These are phyloP conservation scores for Thyridium curvatum DNA, from an alignment of 2,329 filamentous ascomycete genomes.

Conservation along the genomic window DNA sequence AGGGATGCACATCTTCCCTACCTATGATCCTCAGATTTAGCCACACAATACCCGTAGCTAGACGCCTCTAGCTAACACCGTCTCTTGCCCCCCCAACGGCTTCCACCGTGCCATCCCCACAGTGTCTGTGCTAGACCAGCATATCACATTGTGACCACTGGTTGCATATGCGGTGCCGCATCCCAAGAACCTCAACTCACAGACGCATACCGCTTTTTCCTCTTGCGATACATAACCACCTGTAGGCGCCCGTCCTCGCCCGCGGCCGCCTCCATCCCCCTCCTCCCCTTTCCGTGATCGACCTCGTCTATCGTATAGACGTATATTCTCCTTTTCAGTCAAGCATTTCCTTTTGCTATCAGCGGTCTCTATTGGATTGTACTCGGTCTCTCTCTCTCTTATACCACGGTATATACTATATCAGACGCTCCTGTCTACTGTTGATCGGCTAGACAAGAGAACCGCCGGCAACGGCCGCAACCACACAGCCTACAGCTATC, in stretches of 20 bases:
- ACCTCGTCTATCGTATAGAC: too few relatives aligned
- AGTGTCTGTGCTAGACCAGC: not conserved
- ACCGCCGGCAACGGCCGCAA: constrained; percentile 31
- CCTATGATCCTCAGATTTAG: too few relatives aligned
- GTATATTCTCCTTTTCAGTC: constrained; percentile 23
- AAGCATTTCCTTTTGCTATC: constrained; percentile 5
- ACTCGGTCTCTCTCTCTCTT: not conserved
- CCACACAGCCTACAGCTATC: constrained; percentile 4
- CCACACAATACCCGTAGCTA: too few relatives aligned
- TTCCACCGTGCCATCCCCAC: not conserved
- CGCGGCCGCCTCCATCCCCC: constrained; percentile 24
- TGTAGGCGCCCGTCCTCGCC: constrained; percentile 34
- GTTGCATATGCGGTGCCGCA: not conserved
- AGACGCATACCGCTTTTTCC: constrained; percentile 1
- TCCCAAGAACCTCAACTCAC: not conserved
- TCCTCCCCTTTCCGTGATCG: constrained; percentile 31
- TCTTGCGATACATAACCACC: constrained; percentile 39
- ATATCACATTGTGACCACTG: constrained; percentile 12
- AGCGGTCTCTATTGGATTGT: not conserved
- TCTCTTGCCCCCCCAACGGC: constrained; percentile 2
- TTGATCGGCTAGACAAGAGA: constrained; percentile 16
- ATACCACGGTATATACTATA: constrained; percentile 1
- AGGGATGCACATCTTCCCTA: too few relatives aligned
- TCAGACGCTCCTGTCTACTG: constrained; percentile 4
- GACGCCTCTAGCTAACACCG: not conserved